Conservation (phyloP, 257 asterid genomes). For the Henckelia pumila region DNA sequence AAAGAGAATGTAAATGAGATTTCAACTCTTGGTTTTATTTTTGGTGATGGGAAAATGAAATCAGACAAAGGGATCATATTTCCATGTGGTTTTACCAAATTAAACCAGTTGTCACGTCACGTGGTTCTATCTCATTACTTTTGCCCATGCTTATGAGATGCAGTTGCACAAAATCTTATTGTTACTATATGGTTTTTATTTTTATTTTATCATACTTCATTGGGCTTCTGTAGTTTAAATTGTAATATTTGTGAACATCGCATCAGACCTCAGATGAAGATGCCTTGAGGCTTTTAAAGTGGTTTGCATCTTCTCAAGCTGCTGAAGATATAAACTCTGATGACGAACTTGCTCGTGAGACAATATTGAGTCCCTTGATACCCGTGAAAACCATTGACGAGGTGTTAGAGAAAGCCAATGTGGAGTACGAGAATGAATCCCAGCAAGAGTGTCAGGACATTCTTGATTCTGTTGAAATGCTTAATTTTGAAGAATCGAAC, state of each 20-base stretch:
- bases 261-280: conserved; percentile 69
- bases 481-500: conserved; percentile 42
- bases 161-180: not conserved
- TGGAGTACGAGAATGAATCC: conserved; percentile 78
- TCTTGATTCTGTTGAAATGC: conserved; percentile 74
- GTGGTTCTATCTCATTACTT: not conserved
- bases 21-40: not conserved
- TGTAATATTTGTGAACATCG: conserved; percentile 19
- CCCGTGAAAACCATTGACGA: conserved; percentile 60
- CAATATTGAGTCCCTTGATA: conserved; percentile 73
- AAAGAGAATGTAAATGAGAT: not conserved
- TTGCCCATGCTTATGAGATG: not conserved
- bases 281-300: conserved; percentile 77
- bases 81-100: not conserved
- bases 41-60: not conserved
- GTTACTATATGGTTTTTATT: not conserved
- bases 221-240: conserved; percentile 13
- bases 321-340: conserved; percentile 93
- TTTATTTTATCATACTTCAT: not conserved
- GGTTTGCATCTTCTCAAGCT: conserved; percentile 99
- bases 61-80: not conserved
- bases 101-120: not conserved
- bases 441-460: conserved; percentile 98
- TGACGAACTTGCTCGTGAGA: conserved; percentile 82
- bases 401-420: conserved; percentile 79